Conservation (phyloP, 1,284 basidiomycete species). For the Sphaerobolus stellatus region DNA sequence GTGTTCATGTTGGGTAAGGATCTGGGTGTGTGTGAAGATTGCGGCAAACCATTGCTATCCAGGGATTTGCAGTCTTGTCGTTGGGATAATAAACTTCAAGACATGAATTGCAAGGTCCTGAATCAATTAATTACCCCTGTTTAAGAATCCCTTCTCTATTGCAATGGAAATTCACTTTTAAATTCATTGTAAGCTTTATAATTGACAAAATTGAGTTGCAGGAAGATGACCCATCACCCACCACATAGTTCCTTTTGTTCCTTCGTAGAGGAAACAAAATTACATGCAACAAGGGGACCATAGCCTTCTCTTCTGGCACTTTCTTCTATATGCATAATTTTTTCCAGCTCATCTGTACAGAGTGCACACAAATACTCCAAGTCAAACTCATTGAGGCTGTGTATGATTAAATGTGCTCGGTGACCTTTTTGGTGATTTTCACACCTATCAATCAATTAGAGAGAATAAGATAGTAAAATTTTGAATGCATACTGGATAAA, state of each 20-base stretch:
- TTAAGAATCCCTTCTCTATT: constrained; percentile 16
- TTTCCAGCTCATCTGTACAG: constrained; percentile 2
- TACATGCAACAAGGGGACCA: constrained; percentile 20
- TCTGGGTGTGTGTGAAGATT: constrained; percentile 18
- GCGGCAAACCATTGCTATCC: constrained; percentile 18
- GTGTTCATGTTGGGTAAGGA: constrained; percentile 13
- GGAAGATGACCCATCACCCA: no score
- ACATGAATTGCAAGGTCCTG: constrained; percentile 14
- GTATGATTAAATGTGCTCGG: constrained; percentile 20
- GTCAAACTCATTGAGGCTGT: constrained; percentile 23
- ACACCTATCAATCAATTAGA: no score
- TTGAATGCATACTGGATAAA: no score
- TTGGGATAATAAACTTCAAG: constrained; percentile 22
- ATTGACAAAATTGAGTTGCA: no score
- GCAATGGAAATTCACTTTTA: constrained; percentile 25
- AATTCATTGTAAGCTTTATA: background rate
- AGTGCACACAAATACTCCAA: constrained; percentile 20
- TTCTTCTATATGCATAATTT: background rate
- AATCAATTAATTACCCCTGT: constrained; percentile 3
- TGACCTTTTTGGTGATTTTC: no score
- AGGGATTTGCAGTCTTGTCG: constrained; percentile 17
- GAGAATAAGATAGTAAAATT: no score
- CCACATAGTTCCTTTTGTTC: constrained; percentile 20
- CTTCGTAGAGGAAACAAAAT: constrained; percentile 15
- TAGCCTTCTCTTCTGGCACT: constrained; percentile 16